A percentile compares a stretch with the other conserved stretches of the same genome.
These are phyloP conservation scores for Serendipita indica DNA, from an alignment of 768 basidiomycete genomes.

Conservation along the genomic window DNA sequence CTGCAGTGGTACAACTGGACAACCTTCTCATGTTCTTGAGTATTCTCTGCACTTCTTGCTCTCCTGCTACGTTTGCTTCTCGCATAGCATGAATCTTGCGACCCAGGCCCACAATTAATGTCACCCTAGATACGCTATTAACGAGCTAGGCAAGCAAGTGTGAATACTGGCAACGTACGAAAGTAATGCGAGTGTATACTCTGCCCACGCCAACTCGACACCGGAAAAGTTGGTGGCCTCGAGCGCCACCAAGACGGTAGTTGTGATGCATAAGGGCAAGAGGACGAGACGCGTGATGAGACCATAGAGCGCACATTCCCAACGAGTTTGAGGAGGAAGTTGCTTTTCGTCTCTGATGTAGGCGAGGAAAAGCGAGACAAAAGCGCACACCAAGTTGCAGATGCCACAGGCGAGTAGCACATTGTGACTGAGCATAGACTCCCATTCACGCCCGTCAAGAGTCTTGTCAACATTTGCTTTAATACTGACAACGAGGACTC, in stretches of 20 bases:
- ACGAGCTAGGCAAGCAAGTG: background rate
- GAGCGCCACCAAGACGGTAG: background rate
- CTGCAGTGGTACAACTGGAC: background rate
- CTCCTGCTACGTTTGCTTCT: slow-evolving; percentile 1
- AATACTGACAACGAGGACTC: background rate
- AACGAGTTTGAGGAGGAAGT: background rate
- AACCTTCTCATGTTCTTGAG: background rate
- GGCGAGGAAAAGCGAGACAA: background rate
- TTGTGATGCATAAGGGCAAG: background rate
- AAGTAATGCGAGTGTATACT: background rate
- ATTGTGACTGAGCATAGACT: background rate
- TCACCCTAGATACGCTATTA: background rate
- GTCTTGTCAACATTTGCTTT: slow-evolving; percentile 1
- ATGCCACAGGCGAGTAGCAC: background rate
- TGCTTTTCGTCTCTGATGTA: slow-evolving; percentile 1
- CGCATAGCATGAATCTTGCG: background rate
- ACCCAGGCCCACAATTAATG: background rate
- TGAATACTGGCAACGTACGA: background rate
- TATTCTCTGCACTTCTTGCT: background rate
- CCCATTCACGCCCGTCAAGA: background rate
- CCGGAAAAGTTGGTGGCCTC: background rate
- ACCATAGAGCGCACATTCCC: background rate
- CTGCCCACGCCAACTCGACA: background rate
- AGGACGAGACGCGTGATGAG: background rate
- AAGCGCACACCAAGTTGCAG: background rate